Evolutionary conservation across 2,329 filamentous ascomycete species (phyloP).

Genomic region (Botryotinia calthae): DNA sequence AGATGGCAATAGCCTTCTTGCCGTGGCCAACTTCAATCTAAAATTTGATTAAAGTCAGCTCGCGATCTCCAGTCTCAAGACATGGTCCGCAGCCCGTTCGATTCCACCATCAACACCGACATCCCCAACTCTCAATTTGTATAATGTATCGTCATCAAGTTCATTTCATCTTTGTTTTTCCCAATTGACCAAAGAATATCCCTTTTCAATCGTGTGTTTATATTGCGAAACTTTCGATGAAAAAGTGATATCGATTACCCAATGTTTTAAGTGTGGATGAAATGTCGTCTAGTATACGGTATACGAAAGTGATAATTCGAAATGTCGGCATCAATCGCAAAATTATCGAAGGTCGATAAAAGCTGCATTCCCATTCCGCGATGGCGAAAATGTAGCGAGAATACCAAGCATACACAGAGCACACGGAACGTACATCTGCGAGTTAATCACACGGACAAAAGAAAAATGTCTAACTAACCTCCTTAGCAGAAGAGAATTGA

Average conservation of each 20-base stretch:
- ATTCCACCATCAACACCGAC: slow-evolving; percentile 50
- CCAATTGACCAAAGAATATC: slow-evolving; percentile 6
- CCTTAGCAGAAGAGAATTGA: slow-evolving; percentile 97
- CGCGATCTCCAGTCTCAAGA: slow-evolving; percentile 62
- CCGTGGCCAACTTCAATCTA: slow-evolving; percentile 99
- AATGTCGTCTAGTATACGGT: slow-evolving; percentile 22
- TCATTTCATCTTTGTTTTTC: slow-evolving; percentile 27
- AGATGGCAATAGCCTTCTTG: slow-evolving; percentile 99
- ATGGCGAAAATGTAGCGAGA: not conserved
- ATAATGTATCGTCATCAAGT: slow-evolving; percentile 27
- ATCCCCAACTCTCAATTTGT: slow-evolving; percentile 28
- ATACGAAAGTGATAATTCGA: slow-evolving; percentile 18
- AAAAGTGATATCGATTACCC: slow-evolving; percentile 12
- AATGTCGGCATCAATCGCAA: slow-evolving; percentile 20
- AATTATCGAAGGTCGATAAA: slow-evolving; percentile 18
- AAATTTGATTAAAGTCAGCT: slow-evolving; percentile 65
- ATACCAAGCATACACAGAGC: not conserved
- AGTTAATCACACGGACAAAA: not conserved
- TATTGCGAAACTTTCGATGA: slow-evolving; percentile 4
- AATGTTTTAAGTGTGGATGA: not conserved
- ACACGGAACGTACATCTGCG: not conserved
- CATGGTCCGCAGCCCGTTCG: slow-evolving; percentile 74
- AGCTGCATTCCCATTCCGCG: slow-evolving; percentile 20
- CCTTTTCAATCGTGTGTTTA: slow-evolving; percentile 4
- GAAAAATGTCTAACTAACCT: slow-evolving; percentile 68